Evolutionary conservation across 108 stramenopile species (phyloP).

Genomic region (Pelagomonas calceolata): DNA sequence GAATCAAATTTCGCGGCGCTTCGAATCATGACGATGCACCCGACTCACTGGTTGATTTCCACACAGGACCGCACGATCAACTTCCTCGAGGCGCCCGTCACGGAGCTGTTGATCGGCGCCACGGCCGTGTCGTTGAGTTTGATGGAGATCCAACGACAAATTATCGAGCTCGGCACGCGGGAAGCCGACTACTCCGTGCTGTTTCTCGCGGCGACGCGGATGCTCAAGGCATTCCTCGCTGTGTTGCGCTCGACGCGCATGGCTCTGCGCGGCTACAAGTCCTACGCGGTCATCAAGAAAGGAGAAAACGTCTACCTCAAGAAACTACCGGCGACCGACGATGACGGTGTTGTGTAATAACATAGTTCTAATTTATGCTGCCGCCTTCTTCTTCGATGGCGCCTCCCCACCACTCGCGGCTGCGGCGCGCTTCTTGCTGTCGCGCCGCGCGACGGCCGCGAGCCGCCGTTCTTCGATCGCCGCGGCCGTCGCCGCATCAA

Average conservation of each 20-base stretch:
- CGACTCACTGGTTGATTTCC: no score
- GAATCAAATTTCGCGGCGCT: no score
- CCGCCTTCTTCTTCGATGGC: no score
- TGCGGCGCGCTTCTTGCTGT: no score
- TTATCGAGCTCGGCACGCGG: not conserved
- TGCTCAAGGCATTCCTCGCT: not conserved
- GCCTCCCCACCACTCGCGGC: no score
- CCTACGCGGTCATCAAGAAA: not conserved
- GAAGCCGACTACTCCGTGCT: not conserved
- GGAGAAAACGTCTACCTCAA: not conserved
- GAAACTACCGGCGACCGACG: not conserved
- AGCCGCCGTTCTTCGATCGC: no score
- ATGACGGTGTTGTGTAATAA: not conserved
- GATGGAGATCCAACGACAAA: not conserved
- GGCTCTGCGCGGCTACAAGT: not conserved
- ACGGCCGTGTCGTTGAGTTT: not conserved
- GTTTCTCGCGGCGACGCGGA: not conserved
- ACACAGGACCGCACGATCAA: not conserved
- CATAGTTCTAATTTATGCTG: no score
- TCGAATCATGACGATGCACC: no score
- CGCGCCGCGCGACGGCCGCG: no score
- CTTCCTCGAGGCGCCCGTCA: not conserved
- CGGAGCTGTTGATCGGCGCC: not conserved
- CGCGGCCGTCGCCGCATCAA: no score
- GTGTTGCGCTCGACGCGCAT: not conserved